Evolutionary conservation across 257 asterid genomes (phyloP).

Genomic region (Fraxinus cuspidata): DNA sequence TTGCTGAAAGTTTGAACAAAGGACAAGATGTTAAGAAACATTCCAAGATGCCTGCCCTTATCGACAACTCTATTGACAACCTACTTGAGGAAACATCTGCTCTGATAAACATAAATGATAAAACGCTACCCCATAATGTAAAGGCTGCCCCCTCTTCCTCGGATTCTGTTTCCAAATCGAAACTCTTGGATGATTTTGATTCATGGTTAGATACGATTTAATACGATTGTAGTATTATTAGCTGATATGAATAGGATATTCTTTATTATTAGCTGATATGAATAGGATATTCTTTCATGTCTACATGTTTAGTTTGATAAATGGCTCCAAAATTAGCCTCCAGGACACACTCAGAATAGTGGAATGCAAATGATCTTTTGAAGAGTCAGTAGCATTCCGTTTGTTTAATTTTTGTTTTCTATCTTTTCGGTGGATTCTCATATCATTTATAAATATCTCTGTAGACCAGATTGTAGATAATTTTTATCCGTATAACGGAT

Average conservation of each 20-base stretch:
- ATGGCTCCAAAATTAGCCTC: neutral
- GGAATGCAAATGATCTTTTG: too few relatives aligned
- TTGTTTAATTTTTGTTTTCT: neutral
- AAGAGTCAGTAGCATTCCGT: neutral
- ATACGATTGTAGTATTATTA: neutral
- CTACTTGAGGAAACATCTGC: constrained; percentile 58
- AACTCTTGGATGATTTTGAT: constrained; percentile 31
- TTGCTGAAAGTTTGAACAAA: constrained; percentile 26
- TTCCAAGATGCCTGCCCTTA: constrained; percentile 12
- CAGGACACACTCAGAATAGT: neutral
- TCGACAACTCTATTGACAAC: constrained; percentile 55
- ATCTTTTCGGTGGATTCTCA: neutral
- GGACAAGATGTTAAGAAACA: neutral
- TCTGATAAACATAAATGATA: constrained; percentile 20
- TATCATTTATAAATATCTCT: neutral
- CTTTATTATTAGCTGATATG: neutral
- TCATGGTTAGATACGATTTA: constrained; percentile 1
- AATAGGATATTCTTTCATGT: neutral
- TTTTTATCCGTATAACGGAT: too few relatives aligned
- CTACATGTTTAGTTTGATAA: neutral
- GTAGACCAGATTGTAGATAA: too few relatives aligned
- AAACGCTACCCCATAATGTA: constrained; percentile 20
- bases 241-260: neutral
- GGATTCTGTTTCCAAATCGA: constrained; percentile 45
- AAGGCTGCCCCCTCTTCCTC: constrained; percentile 25